A percentile compares a stretch with the other conserved stretches of the same genome.
Conservation (phyloP, 1,284 basidiomycete species). For the Takashimella koratensis region DNA sequence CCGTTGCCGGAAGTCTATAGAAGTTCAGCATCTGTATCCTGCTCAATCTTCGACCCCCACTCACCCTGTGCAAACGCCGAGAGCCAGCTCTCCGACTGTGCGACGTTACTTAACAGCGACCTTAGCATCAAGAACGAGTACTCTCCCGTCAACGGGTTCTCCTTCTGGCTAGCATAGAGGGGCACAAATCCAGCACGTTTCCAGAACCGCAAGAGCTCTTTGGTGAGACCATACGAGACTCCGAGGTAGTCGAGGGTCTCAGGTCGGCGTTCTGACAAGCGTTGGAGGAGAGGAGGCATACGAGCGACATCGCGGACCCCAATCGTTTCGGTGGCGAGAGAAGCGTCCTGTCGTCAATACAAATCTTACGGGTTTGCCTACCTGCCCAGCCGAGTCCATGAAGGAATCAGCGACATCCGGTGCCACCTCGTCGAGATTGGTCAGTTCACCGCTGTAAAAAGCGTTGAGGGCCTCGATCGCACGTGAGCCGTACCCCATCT, state of each 20-base stretch:
- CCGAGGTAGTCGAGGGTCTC: slow-evolving; percentile 92
- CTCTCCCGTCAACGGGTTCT: slow-evolving; percentile 94
- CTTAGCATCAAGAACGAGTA: slow-evolving; percentile 94
- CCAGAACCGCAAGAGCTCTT: slow-evolving; percentile 91
- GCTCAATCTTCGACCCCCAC: too few relatives aligned
- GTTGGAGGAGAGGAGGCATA: slow-evolving; percentile 92
- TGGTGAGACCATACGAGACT: slow-evolving; percentile 92
- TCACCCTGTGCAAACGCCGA: slow-evolving; percentile 82
- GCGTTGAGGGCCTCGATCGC: slow-evolving; percentile 81
- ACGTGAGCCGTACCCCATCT: slow-evolving; percentile 98
- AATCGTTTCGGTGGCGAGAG: slow-evolving; percentile 69
- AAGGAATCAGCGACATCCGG: slow-evolving; percentile 54
- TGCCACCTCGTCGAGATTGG: slow-evolving; percentile 72
- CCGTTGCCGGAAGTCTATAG: slow-evolving; percentile 87
- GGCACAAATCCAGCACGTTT: slow-evolving; percentile 88
- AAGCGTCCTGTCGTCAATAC: slow-evolving; percentile 24
- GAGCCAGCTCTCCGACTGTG: slow-evolving; percentile 67
- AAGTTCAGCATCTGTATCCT: background rate
- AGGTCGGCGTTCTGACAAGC: slow-evolving; percentile 84
- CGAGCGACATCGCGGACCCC: slow-evolving; percentile 67
- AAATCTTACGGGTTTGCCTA: slow-evolving; percentile 62
- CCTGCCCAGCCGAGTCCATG: slow-evolving; percentile 59
- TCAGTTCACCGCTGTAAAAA: slow-evolving; percentile 90
- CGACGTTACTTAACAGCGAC: slow-evolving; percentile 59
- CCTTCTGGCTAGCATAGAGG: slow-evolving; percentile 87